Conservation (phyloP, 495 filamentous ascomycete species). For the Staphylotrichum longicolle region DNA sequence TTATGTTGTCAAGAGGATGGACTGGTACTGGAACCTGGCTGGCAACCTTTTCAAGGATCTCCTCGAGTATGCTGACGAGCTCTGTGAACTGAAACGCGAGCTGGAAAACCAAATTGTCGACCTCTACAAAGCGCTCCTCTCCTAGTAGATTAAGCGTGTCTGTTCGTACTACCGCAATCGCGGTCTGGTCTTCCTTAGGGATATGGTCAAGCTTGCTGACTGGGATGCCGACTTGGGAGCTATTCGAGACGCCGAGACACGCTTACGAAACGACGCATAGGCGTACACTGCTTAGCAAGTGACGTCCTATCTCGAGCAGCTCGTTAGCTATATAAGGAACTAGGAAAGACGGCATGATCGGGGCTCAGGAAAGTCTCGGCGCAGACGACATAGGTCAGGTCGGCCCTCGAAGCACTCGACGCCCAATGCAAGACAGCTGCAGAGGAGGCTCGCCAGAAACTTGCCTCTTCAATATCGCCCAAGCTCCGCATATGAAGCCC, state of each 20-base stretch:
- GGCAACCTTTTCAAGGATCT: slow-evolving; percentile 3
- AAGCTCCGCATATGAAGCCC: too few relatives aligned
- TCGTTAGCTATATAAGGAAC: neutral
- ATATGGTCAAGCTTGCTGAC: neutral
- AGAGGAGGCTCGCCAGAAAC: too few relatives aligned
- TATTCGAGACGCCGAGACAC: neutral
- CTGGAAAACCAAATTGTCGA: slow-evolving; percentile 8
- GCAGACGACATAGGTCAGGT: too few relatives aligned
- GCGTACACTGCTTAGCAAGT: neutral
- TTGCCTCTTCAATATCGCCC: too few relatives aligned
- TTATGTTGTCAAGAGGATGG: slow-evolving; percentile 10
- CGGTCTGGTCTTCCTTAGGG: neutral
- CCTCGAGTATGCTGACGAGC: neutral
- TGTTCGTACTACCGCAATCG: slow-evolving; percentile 23
- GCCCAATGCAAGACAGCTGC: too few relatives aligned
- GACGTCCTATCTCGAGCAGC: neutral
- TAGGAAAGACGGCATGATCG: too few relatives aligned
- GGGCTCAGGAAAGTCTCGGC: too few relatives aligned
- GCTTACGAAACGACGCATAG: neutral
- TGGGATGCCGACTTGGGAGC: neutral
- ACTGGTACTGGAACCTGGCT: slow-evolving; percentile 9
- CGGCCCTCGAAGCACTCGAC: too few relatives aligned
- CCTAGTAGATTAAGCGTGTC: slow-evolving; percentile 39
- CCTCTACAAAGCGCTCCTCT: slow-evolving; percentile 35
- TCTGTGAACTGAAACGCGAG: neutral